Conservation (phyloP, 139 green algal genomes). For the Monoraphidium neglectum region DNA sequence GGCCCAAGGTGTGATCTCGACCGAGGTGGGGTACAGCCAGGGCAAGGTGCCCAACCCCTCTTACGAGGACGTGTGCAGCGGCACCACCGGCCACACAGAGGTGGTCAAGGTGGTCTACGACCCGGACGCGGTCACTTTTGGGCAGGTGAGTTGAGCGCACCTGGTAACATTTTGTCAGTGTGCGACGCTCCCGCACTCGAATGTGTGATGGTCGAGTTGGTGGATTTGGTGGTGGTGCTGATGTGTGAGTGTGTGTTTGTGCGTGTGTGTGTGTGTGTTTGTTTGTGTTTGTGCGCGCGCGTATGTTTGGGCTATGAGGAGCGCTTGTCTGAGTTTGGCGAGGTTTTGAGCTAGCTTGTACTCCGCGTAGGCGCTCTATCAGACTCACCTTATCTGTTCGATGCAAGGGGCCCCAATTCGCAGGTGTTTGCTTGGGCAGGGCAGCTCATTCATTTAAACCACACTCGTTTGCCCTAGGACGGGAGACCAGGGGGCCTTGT, state of each 20-base stretch:
- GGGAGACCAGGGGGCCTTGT: neutral
- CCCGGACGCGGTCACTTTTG: slow-evolving; percentile 36
- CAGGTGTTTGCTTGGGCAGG: too few species aligned
- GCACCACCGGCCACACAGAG: slow-evolving; percentile 83
- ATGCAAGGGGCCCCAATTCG: too few species aligned
- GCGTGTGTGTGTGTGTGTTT: too few species aligned
- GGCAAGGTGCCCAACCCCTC: slow-evolving; percentile 51
- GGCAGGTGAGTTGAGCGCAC: neutral
- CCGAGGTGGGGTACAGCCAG: slow-evolving; percentile 70
- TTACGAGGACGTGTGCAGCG: slow-evolving; percentile 88
- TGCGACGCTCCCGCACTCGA: neutral
- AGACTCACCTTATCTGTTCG: too few species aligned
- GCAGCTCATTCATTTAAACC: neutral
- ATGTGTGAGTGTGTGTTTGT: neutral
- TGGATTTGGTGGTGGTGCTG: neutral
- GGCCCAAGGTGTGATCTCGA: slow-evolving; percentile 69
- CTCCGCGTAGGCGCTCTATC: too few species aligned
- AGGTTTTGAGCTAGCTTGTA: too few species aligned
- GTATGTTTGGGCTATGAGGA: too few species aligned
- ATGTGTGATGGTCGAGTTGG: neutral
- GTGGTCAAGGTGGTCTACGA: slow-evolving; percentile 87
- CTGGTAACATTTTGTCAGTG: neutral
- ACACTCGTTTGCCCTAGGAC: neutral
- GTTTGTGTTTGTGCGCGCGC: too few species aligned
- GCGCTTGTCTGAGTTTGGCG: too few species aligned